Evolutionary conservation across 192 early-diverging fungal genomes (phyloP), one percentile per base, ranked within the genome.

Genomic region (Diversispora epigaea): DNA sequence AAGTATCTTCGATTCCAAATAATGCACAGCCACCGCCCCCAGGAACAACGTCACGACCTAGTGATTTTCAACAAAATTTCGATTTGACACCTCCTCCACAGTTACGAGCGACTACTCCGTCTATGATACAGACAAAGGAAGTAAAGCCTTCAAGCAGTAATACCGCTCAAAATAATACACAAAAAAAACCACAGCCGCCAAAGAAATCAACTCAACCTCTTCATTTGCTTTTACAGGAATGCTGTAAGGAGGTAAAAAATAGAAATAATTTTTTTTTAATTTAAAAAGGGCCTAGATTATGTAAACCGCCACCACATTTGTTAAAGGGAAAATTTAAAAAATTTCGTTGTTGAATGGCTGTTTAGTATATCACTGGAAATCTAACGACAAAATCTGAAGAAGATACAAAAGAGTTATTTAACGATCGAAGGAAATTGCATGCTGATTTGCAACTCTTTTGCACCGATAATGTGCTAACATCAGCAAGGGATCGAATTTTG

Each of bases 371-470:
- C 63, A 74, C 62, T 58, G 79, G 79, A 67, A 68, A 77, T 56
- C 78, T 83, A 4, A 73, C 77, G 54, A 83, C 80, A 74, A 83
- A 83, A 77, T 76, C 79, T n/a, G 54, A 80, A 8, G 82, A 83
- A 46, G 82, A 83, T 54, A 83, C 77, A 62, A 77, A 56, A n/a
- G 78, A 76, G 0, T 76, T 83, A 61, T 73, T 83, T 9, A 77
- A 62, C 63, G 82, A 83, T 58, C 80, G 80, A 50, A 81, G 77
- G 69, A 72, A 75, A 39, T 78, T 83, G 44, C 78, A 78, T 14
- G 64, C 66, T 64, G 82, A 83, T 77, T 75, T 83, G 49, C 77
- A 77, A n/a, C 77, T 71, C 68, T 83, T 69, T 49, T 83, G 79
- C 8, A 83, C 77, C 63, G 82, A 83, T 25, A 78, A 79, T 76